phyloP scores from a whole-genome alignment of 129 eudicot species.

The Glebionis coronaria region DNA sequence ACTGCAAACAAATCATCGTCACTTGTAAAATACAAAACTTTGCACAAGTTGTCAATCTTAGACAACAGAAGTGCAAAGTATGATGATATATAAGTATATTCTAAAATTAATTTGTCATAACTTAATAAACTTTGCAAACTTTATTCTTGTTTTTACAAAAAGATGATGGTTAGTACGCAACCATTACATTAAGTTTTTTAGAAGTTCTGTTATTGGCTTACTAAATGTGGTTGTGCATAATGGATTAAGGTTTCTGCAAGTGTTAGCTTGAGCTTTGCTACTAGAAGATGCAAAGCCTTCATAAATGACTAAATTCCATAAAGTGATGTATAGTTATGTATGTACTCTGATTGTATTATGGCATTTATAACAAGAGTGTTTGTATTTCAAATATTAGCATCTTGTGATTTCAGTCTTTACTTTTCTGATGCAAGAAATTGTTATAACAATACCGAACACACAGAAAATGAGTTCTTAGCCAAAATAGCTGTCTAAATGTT shows the following conservation, averaged over 20 bases:
- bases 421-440: no score
- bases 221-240: conserved; percentile 6
- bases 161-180: not conserved
- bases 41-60: conserved; percentile 1
- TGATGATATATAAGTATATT: conserved; percentile 18
- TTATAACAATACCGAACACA: no score
- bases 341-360: not conserved
- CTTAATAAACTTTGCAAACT: not conserved
- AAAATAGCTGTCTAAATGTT: no score
- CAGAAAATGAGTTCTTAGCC: no score
- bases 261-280: not conserved
- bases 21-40: conserved; percentile 16
- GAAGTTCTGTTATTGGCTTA: not conserved
- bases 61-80: conserved; percentile 22
- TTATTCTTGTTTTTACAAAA: not conserved
- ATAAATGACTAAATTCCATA: not conserved
- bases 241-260: conserved; percentile 2
- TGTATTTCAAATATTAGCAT: no score
- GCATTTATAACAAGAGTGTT: not conserved
- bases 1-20: conserved; percentile 2
- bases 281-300: not conserved
- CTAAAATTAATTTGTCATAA: not conserved
- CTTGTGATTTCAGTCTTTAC: no score
- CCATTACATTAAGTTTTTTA: not conserved
- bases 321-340: not conserved